Percentiles rank a stretch among this genome's conserved stretches.
Conservation (phyloP, 306 rosid genomes). For the Fragaria nilgerrensis region DNA sequence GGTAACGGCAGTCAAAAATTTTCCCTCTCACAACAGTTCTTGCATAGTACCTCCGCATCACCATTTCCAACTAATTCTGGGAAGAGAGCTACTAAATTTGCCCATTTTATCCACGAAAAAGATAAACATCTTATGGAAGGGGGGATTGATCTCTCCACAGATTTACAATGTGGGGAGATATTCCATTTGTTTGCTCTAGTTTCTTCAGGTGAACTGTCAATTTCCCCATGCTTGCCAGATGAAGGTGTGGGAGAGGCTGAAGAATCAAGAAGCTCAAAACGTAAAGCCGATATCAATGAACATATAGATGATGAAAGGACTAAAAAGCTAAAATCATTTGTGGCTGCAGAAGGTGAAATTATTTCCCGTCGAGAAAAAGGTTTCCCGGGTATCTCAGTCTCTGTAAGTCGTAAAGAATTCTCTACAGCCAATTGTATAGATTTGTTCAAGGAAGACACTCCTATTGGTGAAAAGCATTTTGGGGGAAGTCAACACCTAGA, state of each 20-base stretch:
- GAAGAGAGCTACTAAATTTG: slow-evolving; percentile 61
- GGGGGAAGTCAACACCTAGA: slow-evolving; percentile 28
- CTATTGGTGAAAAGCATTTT: slow-evolving; percentile 30
- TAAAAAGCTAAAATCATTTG: slow-evolving; percentile 57
- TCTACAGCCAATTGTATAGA: slow-evolving; percentile 54
- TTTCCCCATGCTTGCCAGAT: slow-evolving; percentile 69
- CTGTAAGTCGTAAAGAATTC: slow-evolving; percentile 42
- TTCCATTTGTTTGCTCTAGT: slow-evolving; percentile 81
- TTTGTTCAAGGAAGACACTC: slow-evolving; percentile 40
- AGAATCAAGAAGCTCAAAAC: slow-evolving; percentile 71
- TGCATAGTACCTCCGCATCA: slow-evolving; percentile 70
- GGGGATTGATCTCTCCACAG: slow-evolving; percentile 56
- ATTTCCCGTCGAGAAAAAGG: slow-evolving; percentile 97
- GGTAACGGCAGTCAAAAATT: slow-evolving; percentile 61
- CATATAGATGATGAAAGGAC: slow-evolving; percentile 44
- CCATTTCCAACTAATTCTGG: slow-evolving; percentile 77
- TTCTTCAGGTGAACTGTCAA: slow-evolving; percentile 68
- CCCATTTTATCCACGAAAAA: slow-evolving; percentile 62
- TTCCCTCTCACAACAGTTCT: slow-evolving; percentile 75
- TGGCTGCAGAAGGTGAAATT: slow-evolving; percentile 73
- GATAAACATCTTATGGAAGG: slow-evolving; percentile 54
- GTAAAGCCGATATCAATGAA: slow-evolving; percentile 57
- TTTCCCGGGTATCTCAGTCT: slow-evolving; percentile 73
- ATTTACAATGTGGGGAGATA: slow-evolving; percentile 82
- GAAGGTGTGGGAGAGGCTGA: slow-evolving; percentile 90